phyloP scores from a whole-genome alignment of 2,329 filamentous ascomycete species.

The Phaeomoniella chlamydospora region DNA sequence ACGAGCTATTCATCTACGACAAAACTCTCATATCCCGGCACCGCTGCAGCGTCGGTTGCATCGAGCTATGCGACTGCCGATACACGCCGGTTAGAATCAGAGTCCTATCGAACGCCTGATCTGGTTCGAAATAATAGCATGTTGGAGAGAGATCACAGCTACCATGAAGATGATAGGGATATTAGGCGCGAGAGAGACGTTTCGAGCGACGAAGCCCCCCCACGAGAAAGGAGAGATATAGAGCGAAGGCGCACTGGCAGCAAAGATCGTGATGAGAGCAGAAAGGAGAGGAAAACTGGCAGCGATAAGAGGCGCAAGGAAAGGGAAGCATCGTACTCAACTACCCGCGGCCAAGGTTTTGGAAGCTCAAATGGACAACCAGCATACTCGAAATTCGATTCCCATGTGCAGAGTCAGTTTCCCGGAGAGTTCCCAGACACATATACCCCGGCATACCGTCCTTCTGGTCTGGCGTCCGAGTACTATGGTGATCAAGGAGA shows the following conservation, averaged over 20 bases:
- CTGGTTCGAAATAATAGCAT: conserved; percentile 15
- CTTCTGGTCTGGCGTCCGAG: conserved; percentile 40
- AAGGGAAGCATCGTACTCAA: conserved; percentile 1
- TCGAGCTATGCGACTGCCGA: conserved; percentile 24
- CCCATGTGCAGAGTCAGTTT: conserved; percentile 42
- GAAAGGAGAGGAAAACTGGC: conserved; percentile 1
- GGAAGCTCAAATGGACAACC: neutral
- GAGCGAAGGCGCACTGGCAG: neutral
- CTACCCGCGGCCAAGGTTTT: neutral
- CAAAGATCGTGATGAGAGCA: conserved; percentile 2
- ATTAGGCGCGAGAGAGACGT: neutral
- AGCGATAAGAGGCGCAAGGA: conserved; percentile 6
- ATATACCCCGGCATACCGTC: conserved; percentile 30
- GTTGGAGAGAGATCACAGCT: conserved; percentile 8
- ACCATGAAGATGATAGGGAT: conserved; percentile 3
- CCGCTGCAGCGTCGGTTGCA: conserved; percentile 8
- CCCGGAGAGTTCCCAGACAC: conserved; percentile 39
- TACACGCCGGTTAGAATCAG: conserved; percentile 14
- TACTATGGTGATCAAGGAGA: conserved; percentile 50
- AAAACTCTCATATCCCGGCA: conserved; percentile 5
- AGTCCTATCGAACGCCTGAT: conserved; percentile 8
- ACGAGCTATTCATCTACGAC: conserved; percentile 9
- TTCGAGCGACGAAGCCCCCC: neutral
- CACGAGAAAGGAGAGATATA: neutral
- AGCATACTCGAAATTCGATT: conserved; percentile 17